Evolutionary conservation across 306 rosid species (phyloP), one percentile per base, ranked within the genome.

Genomic region (Quercus robur): DNA sequence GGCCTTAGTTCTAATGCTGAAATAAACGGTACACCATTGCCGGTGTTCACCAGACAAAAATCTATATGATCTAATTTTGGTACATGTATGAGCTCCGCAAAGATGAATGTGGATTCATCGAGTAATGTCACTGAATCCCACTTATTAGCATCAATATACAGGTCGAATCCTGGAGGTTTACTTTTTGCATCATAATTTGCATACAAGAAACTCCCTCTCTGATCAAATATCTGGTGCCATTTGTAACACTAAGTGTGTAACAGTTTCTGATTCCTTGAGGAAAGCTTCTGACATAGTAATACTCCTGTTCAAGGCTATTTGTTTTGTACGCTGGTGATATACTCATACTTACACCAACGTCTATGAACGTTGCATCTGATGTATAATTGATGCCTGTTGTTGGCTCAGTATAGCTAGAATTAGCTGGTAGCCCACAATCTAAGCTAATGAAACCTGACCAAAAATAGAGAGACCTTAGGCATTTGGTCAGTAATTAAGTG

Each of bases 371-470:
- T 8, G 80, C 70, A 76, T 87, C 87, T 15, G 87, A 78, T 69
- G 13, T 68, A 56, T 84, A 87, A 14, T 11, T 18, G n/a, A 87
- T 76, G 20, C 35, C 5, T 54, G 86, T 87, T 58, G 23, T 41
- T 1, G 10, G 2, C 25, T 87, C 87, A 14, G 51, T 23, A 51
- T 81, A 86, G 33, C 5, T 28, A 5, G 20, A 28, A 18, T 72
- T 64, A 25, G 68, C 77, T 13, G 55, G 11, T 62, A 81, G 49
- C 55, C 90, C 90, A 11, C 90, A 86, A 35, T 86, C 83, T 19
- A 89, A 71, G 85, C 87, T 89, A 18, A 87, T 84, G 87, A 87
- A 86, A 71, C 84, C 93, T 85, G 85, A 61, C n/a, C 3, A 76
- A 28, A 78, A 0, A 33, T 9, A 56, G 2, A 33, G 35, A 76